A percentile compares a stretch with the other conserved stretches of the same genome.
phyloP scores from a whole-genome alignment of 176 grass and related monocot genomes.

The Hordeum marinum region DNA sequence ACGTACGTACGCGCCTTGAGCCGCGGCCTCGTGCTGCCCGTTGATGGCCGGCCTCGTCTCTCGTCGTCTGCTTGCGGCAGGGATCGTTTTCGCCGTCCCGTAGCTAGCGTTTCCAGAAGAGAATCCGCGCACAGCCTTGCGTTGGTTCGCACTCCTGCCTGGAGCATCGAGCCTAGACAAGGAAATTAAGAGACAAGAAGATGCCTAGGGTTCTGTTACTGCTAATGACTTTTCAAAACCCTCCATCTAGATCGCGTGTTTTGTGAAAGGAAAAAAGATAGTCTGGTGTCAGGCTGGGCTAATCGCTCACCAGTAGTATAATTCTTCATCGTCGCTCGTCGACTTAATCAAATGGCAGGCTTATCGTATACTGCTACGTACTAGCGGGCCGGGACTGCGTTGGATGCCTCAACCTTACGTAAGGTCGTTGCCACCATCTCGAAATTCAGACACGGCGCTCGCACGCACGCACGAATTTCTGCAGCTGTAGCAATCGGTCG shows the following conservation, averaged over 20 bases:
- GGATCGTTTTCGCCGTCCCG: conserved; percentile 9
- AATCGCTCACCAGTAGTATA: neutral
- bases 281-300: conserved; percentile 27
- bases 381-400: conserved; percentile 6
- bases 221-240: neutral
- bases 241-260: neutral
- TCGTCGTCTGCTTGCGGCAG: neutral
- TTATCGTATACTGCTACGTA: neutral
- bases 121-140: conserved; percentile 10
- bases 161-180: conserved; percentile 15
- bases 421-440: conserved; percentile 27
- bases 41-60: neutral
- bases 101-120: conserved; percentile 15
- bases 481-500: neutral
- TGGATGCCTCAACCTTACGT: conserved; percentile 46
- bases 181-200: neutral
- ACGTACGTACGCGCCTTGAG: neutral
- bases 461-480: neutral
- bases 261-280: neutral
- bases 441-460: conserved; percentile 12
- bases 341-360: neutral
- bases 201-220: neutral
- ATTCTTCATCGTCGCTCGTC: neutral
- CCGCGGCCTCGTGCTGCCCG: conserved; percentile 37
- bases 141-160: conserved; percentile 1